phyloP scores from a whole-genome alignment of 73 alveolate species.

The Paramecium biaurelia region DNA sequence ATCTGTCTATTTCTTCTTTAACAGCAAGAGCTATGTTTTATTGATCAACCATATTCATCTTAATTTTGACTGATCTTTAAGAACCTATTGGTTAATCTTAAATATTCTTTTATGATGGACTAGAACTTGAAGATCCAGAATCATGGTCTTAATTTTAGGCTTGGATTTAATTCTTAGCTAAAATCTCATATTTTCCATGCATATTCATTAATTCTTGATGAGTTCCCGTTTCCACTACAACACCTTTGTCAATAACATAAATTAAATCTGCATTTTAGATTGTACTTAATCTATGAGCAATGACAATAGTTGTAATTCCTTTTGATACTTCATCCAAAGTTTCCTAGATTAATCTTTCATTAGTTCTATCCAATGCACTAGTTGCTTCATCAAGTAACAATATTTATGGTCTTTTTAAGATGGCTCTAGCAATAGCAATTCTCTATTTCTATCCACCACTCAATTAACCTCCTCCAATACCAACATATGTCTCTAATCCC shows the following conservation, averaged over 20 bases:
- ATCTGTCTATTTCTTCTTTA: background rate
- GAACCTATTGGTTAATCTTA: background rate
- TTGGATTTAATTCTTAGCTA: conserved; percentile 50
- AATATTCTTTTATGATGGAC: background rate
- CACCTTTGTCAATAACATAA: conserved; percentile 76
- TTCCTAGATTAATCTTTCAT: conserved; percentile 52
- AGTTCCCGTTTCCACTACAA: conserved; percentile 72
- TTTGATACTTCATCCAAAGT: conserved; percentile 58
- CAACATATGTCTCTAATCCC: conserved; percentile 59
- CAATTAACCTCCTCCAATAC: conserved; percentile 63
- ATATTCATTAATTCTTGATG: conserved; percentile 64
- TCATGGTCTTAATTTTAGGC: conserved; percentile 11
- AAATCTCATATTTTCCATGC: conserved; percentile 50
- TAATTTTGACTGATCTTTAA: background rate
- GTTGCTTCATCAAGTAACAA: conserved; percentile 72
- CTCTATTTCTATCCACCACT: conserved; percentile 71
- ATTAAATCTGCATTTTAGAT: conserved; percentile 78
- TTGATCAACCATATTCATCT: conserved; percentile 7
- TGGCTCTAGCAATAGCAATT: conserved; percentile 72
- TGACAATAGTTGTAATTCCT: conserved; percentile 74
- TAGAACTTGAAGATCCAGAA: background rate
- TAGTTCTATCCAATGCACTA: conserved; percentile 66
- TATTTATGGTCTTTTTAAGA: conserved; percentile 62
- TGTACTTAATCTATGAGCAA: conserved; percentile 85
- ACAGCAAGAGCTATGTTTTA: background rate